phyloP scores from a whole-genome alignment of 75 land plant species.

The Isoetes taiwanensis region DNA sequence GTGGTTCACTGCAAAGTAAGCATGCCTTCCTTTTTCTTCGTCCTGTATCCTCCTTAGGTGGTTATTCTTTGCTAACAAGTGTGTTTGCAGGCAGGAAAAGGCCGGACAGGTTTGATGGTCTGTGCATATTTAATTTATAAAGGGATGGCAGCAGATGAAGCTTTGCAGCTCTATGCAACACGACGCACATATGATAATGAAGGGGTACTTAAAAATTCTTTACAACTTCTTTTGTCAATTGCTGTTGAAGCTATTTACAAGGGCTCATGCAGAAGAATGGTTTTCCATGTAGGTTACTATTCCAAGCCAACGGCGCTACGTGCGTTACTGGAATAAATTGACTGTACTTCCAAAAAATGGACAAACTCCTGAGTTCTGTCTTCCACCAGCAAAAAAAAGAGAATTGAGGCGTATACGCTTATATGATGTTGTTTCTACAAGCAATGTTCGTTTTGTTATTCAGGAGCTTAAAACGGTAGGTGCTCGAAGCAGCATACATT shows the following conservation, averaged over 20 bases:
- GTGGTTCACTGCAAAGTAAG: slow-evolving; percentile 66
- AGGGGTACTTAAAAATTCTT: slow-evolving; percentile 53
- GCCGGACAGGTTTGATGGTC: slow-evolving; percentile 75
- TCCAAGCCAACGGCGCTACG: slow-evolving; percentile 64
- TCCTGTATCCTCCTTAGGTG: not conserved
- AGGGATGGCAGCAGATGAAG: slow-evolving; percentile 55
- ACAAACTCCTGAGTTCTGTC: slow-evolving; percentile 31
- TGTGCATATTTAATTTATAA: slow-evolving; percentile 51
- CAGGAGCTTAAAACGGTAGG: slow-evolving; percentile 39
- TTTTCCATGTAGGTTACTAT: slow-evolving; percentile 38
- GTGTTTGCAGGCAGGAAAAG: slow-evolving; percentile 57
- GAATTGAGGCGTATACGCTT: slow-evolving; percentile 55
- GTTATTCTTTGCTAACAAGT: not conserved
- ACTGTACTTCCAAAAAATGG: slow-evolving; percentile 28
- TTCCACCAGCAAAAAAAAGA: slow-evolving; percentile 35
- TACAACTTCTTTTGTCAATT: no score
- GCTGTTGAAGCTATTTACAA: no score
- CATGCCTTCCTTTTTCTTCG: not conserved
- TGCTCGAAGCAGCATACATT: not conserved
- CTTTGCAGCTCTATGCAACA: slow-evolving; percentile 45
- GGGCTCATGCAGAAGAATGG: not conserved
- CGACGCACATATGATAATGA: slow-evolving; percentile 52
- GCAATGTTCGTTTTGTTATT: slow-evolving; percentile 35
- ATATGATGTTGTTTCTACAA: slow-evolving; percentile 35
- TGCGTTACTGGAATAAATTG: slow-evolving; percentile 39